phyloP scores from a whole-genome alignment of 768 basidiomycete species.

The Pulveroboletus sp. region DNA sequence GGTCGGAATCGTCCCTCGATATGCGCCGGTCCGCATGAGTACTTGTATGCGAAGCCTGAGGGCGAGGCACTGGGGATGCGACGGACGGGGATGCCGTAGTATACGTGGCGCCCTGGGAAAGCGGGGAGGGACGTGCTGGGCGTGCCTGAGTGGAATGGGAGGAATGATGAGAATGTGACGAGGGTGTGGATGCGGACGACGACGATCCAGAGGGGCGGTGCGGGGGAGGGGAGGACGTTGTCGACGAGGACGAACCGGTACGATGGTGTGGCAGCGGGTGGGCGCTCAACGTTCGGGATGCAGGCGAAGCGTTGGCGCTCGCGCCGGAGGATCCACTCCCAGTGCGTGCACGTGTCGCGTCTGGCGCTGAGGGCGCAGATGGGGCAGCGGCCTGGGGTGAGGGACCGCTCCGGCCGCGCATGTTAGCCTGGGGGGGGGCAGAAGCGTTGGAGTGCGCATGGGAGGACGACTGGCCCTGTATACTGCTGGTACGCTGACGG shows the following conservation, averaged over 20 bases:
- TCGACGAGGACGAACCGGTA: slow-evolving; percentile 28
- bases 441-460: slow-evolving; percentile 33
- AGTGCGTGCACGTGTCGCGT: slow-evolving; percentile 28
- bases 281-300: slow-evolving; percentile 15
- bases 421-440: slow-evolving; percentile 31
- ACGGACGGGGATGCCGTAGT: slow-evolving; percentile 10
- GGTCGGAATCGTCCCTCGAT: slow-evolving; percentile 73
- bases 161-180: slow-evolving; percentile 26
- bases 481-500: slow-evolving; percentile 68
- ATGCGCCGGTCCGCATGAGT: slow-evolving; percentile 67
- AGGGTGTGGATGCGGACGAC: slow-evolving; percentile 26
- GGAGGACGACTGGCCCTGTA: slow-evolving; percentile 62
- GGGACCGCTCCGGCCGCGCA: slow-evolving; percentile 36
- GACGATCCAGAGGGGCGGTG: slow-evolving; percentile 29
- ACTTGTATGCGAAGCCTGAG: slow-evolving; percentile 36
- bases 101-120: slow-evolving; percentile 31
- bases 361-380: slow-evolving; percentile 20
- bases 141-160: slow-evolving; percentile 28
- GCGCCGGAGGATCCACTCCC: slow-evolving; percentile 28
- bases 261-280: slow-evolving; percentile 30
- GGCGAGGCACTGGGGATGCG: slow-evolving; percentile 15
- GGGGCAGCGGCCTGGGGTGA: slow-evolving; percentile 26
- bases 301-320: slow-evolving; percentile 7
- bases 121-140: slow-evolving; percentile 29
- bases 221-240: slow-evolving; percentile 14